Evolutionary conservation across 129 eudicot genomes (phyloP).

Genomic region (Centaurea solstitialis): DNA sequence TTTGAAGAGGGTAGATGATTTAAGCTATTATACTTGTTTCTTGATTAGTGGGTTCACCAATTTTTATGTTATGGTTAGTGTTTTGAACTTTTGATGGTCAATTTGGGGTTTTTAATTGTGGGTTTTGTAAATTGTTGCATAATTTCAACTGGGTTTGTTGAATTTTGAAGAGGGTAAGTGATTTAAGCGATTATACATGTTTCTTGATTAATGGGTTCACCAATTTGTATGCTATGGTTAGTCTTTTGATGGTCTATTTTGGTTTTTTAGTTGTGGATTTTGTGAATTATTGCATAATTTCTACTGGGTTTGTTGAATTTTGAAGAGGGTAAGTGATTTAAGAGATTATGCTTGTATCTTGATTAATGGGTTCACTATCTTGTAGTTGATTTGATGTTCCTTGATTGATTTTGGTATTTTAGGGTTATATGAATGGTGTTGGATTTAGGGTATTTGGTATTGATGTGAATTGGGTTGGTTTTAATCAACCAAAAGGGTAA

Average conservation of each 20-base stretch:
- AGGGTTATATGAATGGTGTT: not conserved
- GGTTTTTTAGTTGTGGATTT: too few relatives aligned
- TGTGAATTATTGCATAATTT: not conserved
- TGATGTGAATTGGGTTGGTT: not conserved
- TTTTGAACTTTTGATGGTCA: not conserved
- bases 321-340: not conserved
- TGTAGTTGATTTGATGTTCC: not conserved
- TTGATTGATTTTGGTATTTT: constrained; percentile 5
- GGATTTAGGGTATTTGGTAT: not conserved
- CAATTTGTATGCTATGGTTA: constrained; percentile 94
- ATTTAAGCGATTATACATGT: not conserved
- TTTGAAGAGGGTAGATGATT: not conserved
- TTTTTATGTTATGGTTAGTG: constrained; percentile 65
- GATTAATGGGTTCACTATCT: not conserved
- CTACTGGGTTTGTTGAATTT: not conserved
- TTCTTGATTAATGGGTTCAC: constrained; percentile 79
- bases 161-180: not conserved
- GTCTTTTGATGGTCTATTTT: not conserved
- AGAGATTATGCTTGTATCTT: not conserved
- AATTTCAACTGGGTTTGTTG: not conserved
- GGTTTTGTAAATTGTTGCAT: not conserved
- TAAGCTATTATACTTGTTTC: not conserved
- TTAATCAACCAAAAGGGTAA: not conserved
- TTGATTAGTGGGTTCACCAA: not conserved
- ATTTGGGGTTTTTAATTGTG: not conserved